phyloP scores from a whole-genome alignment of 2,329 filamentous ascomycete genomes.

The Aspergillus proliferans region DNA sequence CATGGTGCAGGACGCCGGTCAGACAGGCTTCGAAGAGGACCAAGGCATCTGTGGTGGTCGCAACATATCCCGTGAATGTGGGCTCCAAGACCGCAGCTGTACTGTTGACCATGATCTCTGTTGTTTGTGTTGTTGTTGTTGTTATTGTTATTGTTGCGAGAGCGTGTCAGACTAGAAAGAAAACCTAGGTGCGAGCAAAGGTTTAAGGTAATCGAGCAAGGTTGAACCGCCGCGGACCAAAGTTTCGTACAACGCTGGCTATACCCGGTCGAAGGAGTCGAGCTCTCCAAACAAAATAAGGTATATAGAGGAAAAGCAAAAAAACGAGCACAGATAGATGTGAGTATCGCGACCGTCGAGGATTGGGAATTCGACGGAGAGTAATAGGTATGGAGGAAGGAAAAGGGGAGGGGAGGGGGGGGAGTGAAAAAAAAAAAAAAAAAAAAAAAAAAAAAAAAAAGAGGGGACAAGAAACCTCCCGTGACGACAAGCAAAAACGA shows the following conservation, averaged over 20 bases:
- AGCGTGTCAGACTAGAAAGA: constrained; percentile 1
- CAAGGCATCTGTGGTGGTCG: constrained; percentile 68
- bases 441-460: constrained; percentile 1
- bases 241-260: constrained; percentile 9
- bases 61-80: constrained; percentile 62
- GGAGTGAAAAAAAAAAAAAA: constrained; percentile 1
- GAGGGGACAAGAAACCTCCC: neutral
- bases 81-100: constrained; percentile 50
- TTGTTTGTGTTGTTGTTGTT: constrained; percentile 2
- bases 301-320: too few relatives aligned
- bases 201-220: constrained; percentile 13
- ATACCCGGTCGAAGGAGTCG: neutral
- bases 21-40: constrained; percentile 75
- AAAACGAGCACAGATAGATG: too few relatives aligned
- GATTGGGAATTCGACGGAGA: neutral
- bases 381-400: neutral
- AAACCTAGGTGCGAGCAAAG: constrained; percentile 13
- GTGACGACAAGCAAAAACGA: neutral
- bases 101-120: constrained; percentile 35
- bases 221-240: constrained; percentile 16
- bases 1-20: constrained; percentile 63
- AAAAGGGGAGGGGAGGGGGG: constrained; percentile 2
- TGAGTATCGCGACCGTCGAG: neutral
- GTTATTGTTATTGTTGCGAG: neutral
- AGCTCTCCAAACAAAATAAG: neutral